These are phyloP conservation scores for Ensete ventricosum DNA, from an alignment of 176 grass and related monocot genomes.

Conservation along the genomic window DNA sequence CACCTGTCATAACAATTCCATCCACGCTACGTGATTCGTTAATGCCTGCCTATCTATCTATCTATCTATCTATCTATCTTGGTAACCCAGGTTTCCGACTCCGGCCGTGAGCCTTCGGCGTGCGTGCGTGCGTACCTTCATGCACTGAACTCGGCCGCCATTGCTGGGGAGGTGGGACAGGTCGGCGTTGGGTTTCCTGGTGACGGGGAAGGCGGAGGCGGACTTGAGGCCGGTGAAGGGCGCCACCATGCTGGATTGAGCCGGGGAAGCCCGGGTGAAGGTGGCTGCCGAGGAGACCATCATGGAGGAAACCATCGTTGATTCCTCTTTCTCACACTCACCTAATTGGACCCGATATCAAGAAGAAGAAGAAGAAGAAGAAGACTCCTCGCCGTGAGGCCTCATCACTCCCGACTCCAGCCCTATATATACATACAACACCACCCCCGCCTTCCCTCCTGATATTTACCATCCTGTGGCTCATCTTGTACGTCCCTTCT, in stretches of 20 bases:
- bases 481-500: not conserved
- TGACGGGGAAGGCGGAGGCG: conserved; percentile 1
- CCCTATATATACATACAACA: not conserved
- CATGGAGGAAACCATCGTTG: conserved; percentile 2
- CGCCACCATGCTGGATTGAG: not conserved
- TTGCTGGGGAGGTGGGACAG: conserved; percentile 11
- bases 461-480: not conserved
- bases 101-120: not conserved
- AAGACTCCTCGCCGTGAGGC: not conserved
- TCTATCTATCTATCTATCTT: too few species aligned
- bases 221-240: conserved; percentile 10
- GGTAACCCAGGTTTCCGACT: not conserved
- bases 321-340: not conserved
- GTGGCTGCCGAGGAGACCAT: not conserved
- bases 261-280: conserved; percentile 1
- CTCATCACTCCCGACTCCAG: not conserved
- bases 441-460: not conserved
- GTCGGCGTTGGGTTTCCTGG: conserved; percentile 9
- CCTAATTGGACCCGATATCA: not conserved
- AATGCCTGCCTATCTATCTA: too few species aligned
- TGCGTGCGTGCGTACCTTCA: not conserved
- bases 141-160: conserved; percentile 11
- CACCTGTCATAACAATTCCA: not conserved
- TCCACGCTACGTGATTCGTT: not conserved
- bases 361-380: not conserved